Base-by-base conservation (phyloP, 192 early-diverging fungal genomes). In the Coemansia sp. region DNA sequence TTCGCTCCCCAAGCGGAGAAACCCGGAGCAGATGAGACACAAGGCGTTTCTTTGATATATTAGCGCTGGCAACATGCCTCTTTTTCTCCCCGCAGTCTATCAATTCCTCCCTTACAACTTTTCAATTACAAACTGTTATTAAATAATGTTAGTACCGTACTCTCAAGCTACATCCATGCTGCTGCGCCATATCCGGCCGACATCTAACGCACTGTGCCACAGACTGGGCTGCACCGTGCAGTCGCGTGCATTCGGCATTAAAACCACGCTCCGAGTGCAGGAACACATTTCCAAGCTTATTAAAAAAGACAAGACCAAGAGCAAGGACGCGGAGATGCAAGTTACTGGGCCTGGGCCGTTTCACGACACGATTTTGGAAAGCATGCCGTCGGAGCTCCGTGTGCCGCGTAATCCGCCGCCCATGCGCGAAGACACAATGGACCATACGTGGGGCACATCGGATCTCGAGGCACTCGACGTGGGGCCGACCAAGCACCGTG, bases 381-480 rank as follows among this genome's bases (percentile, higher is more conserved):
- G 23, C n/a, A 80, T 80, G 77, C 77, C 77, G 20, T 55, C 60
- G 1, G 77, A 80, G 50, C 77, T 80, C 34, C 71, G 71, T 2
- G 54, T 66, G 44, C 78, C 72, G 9, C 42, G 69, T 10, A 66
- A 60, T 53, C 83, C 83, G 1, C 52, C 62, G 36, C 89, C 89
- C 1, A 89, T 91, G 81, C 82, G 87, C 11, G 71, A 78, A 25
- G 85, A 88, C 25, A 88, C 86, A 20, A 84, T 78, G 72, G 74
- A 75, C 19, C 74, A 81, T 51, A 57, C 57, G 69, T 66, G 88
- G 51, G 71, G 80, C 14, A 83, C 88, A 2, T 51, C 71, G 4
- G 82, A 86, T 36, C 72, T 92, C 6, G 88, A 90, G 58, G 66
- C 71, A 1, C 72, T 89, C 4, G 87, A 90, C 12, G 71, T 90